Evolutionary conservation across 257 asterid genomes (phyloP).

Genomic region (Paulownia fortunei): DNA sequence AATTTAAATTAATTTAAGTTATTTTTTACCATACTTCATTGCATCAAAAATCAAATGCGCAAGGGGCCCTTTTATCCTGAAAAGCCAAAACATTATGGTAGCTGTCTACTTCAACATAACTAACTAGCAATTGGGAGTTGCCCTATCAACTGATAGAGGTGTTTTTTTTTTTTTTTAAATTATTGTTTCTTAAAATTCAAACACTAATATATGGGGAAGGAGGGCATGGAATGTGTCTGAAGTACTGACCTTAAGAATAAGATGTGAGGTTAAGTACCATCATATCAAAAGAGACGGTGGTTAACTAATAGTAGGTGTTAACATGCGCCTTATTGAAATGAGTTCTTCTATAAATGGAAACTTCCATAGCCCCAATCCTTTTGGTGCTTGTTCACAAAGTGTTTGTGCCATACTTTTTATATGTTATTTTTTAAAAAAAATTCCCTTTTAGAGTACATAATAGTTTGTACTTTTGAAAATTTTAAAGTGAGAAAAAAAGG

Average conservation of each 20-base stretch:
- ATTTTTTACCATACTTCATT: not conserved
- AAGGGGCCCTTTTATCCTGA: slow-evolving; percentile 31
- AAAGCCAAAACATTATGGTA: slow-evolving; percentile 46
- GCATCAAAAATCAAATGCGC: not conserved
- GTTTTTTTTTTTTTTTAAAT: not conserved
- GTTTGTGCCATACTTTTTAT: not conserved
- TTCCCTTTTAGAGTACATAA: not conserved
- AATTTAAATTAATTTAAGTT: not conserved
- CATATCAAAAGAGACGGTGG: too few species aligned
- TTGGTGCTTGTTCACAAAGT: slow-evolving; percentile 36
- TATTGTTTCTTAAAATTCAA: not conserved
- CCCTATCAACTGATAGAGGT: slow-evolving; percentile 29
- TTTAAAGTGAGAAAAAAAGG: not conserved
- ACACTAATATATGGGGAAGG: too few species aligned
- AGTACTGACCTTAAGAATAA: too few species aligned
- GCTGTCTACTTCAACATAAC: slow-evolving; percentile 53
- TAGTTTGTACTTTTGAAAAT: not conserved
- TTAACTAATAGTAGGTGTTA: slow-evolving; percentile 28
- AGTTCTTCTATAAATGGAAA: slow-evolving; percentile 43
- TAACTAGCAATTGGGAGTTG: slow-evolving; percentile 39
- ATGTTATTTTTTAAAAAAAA: not conserved
- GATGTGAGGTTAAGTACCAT: too few species aligned
- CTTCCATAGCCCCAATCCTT: slow-evolving; percentile 2
- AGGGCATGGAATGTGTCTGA: too few species aligned
- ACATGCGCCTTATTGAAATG: slow-evolving; percentile 49